Evolutionary conservation across 345 rosid species (phyloP), one percentile per base, ranked within the genome.

Genomic region (Mangifera indica): DNA sequence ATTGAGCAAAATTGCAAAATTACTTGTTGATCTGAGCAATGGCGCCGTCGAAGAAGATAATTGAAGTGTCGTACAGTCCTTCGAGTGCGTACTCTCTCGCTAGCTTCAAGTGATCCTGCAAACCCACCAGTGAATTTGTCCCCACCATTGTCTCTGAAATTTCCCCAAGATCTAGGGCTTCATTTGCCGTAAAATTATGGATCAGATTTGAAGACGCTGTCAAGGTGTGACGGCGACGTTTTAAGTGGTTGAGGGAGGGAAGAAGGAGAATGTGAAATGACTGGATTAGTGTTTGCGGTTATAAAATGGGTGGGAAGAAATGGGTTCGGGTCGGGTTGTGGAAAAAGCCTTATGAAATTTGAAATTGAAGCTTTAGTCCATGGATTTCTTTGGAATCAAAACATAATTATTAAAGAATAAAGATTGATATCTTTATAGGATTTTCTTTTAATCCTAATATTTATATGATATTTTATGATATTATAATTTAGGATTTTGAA

Each of bases 61-160:
- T 77, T 45, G 99, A 87, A 61, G 98, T 92, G 67, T 95, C 99
- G 67, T 93, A 91, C 26, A 92, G 87, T 48, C 99, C 99, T 84
- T 95, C 98, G 18, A 91, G 79, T 32, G 99, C 98, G 68, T 95
- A 95, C 66, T 93, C 98, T 78, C 97, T 82, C 1, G 98, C 99
- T 81, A 93, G 81, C 77, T 91, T 95, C 89, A 93, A 81, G 90
- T 95, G 97, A 78, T 93, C 99, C 78, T 93, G 99, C 61, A 95
- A 74, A 62, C 99, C 98, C n/a, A 86, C 86, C 24, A 90, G 81
- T 61, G 98, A 82, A 79, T 74, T 82, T 29, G 77, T 79, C 66
- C 88, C 90, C 49, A 79, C 85, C 88, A 87, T 84, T 69, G 74
- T 74, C 61, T 20, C n/a, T 60, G 32, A 59, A 58, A 12, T 18